phyloP scores from a whole-genome alignment of 148 eudicot species.

The Salicornia ramosissima region DNA sequence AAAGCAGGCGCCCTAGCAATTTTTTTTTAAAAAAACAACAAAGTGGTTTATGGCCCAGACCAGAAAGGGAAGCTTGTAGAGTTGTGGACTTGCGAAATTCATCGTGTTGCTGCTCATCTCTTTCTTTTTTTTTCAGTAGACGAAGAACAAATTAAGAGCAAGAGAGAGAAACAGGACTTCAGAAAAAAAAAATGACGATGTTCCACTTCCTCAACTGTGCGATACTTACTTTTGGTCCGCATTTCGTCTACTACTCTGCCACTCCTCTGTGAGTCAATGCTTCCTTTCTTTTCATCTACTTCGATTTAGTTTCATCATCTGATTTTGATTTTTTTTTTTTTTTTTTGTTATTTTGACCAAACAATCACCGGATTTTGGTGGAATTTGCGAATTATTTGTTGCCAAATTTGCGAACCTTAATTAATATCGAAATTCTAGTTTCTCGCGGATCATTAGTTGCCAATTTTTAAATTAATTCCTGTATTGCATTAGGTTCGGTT shows the following conservation, averaged over 20 bases:
- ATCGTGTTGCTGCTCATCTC: no score
- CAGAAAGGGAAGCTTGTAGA: no score
- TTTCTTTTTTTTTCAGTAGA: no score
- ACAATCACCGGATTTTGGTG: neutral
- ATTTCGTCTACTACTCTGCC: slow-evolving; percentile 93
- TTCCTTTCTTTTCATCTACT: neutral
- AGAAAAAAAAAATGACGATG: slow-evolving; percentile 78
- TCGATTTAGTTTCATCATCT: neutral
- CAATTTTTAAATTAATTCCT: neutral
- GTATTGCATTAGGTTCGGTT: neutral
- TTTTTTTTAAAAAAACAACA: no score
- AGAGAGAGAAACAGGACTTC: no score
- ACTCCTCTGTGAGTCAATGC: slow-evolving; percentile 67
- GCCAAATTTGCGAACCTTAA: neutral
- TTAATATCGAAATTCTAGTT: neutral
- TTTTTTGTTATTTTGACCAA: no score
- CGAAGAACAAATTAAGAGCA: no score
- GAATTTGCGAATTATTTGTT: neutral
- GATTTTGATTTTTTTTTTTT: neutral
- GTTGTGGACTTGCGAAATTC: no score
- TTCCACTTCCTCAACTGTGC: slow-evolving; percentile 98
- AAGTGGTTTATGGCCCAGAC: no score
- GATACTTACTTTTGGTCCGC: slow-evolving; percentile 92
- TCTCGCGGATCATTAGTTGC: neutral
- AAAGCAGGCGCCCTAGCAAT: no score